Conservation (phyloP, 2,329 filamentous ascomycete species). For the Alternaria dauci region DNA sequence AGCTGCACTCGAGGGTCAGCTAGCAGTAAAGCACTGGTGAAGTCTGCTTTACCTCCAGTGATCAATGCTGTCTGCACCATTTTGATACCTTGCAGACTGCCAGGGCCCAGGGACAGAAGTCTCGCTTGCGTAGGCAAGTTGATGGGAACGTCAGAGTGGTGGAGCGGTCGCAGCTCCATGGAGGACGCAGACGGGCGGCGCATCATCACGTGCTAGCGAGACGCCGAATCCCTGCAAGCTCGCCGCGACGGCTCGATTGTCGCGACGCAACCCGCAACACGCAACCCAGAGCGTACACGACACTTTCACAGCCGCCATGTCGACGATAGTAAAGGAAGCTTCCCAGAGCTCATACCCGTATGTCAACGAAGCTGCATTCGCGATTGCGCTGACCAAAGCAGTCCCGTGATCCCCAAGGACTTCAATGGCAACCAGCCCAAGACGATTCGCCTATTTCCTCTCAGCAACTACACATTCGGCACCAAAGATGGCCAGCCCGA, state of each 20-base stretch:
- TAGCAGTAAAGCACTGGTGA: constrained; percentile 8
- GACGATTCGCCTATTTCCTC: constrained; percentile 89
- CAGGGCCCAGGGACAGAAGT: not conserved
- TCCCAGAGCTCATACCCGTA: constrained; percentile 78
- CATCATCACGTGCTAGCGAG: constrained; percentile 18
- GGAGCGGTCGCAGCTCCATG: not conserved
- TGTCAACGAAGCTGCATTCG: constrained; percentile 26
- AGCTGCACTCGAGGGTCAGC: constrained; percentile 49
- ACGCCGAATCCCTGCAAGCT: constrained; percentile 17
- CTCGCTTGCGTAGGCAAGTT: not conserved
- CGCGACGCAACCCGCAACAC: constrained; percentile 21
- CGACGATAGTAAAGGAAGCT: constrained; percentile 78
- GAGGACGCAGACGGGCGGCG: constrained; percentile 2
- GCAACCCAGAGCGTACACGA: constrained; percentile 14
- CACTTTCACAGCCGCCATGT: constrained; percentile 64
- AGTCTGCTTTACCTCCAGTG: constrained; percentile 68
- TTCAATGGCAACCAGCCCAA: constrained; percentile 91
- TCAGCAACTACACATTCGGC: constrained; percentile 98
- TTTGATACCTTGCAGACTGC: not conserved
- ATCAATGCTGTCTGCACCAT: constrained; percentile 70
- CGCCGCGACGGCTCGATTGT: constrained; percentile 18
- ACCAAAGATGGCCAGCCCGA: constrained; percentile 98
- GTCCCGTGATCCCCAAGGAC: constrained; percentile 77
- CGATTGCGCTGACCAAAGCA: constrained; percentile 34
- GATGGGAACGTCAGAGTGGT: not conserved